These are phyloP conservation scores for Rhizopus arrhizus DNA, from an alignment of 371 early-diverging fungal species.

Conservation along the genomic window DNA sequence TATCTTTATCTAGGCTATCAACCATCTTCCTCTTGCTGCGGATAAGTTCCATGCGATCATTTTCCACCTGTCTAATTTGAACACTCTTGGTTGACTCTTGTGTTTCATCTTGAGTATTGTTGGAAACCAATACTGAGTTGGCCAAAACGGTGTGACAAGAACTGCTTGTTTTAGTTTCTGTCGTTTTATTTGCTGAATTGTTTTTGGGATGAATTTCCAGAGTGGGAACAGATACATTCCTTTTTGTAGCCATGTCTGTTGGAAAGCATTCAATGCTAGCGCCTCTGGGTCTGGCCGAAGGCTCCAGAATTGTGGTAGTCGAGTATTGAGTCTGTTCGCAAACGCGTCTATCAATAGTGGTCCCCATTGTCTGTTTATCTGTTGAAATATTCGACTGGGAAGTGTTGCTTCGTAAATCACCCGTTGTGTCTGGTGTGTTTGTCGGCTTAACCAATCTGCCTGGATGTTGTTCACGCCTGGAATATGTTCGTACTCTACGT, in stretches of 20 bases:
- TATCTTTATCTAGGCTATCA: background rate
- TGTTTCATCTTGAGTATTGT: slow-evolving; percentile 3
- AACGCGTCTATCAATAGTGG: slow-evolving; percentile 36
- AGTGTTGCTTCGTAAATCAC: slow-evolving; percentile 18
- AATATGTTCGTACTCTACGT: slow-evolving; percentile 20
- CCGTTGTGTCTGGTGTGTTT: no score
- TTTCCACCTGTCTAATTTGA: slow-evolving; percentile 1
- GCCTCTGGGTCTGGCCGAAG: slow-evolving; percentile 29
- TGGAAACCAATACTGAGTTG: slow-evolving; percentile 26
- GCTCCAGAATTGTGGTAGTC: slow-evolving; percentile 24
- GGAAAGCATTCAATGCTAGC: slow-evolving; percentile 30
- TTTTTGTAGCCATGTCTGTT: slow-evolving; percentile 21
- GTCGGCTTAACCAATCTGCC: slow-evolving; percentile 21
- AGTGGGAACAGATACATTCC: slow-evolving; percentile 29
- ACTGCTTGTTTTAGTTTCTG: slow-evolving; percentile 14
- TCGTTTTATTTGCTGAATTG: slow-evolving; percentile 24
- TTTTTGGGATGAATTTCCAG: slow-evolving; percentile 31
- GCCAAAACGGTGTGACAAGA: slow-evolving; percentile 30
- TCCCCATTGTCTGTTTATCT: slow-evolving; percentile 11
- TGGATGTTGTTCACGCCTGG: slow-evolving; percentile 19
- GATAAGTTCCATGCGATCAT: slow-evolving; percentile 10
- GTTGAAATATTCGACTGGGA: slow-evolving; percentile 3
- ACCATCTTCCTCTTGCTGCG: background rate
- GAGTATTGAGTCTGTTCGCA: slow-evolving; percentile 23
- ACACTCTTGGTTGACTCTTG: background rate